Percentiles rank a stretch among this genome's conserved stretches.
Conservation (phyloP, 1,139 yeast genomes). For the Kazachstania sp. region DNA sequence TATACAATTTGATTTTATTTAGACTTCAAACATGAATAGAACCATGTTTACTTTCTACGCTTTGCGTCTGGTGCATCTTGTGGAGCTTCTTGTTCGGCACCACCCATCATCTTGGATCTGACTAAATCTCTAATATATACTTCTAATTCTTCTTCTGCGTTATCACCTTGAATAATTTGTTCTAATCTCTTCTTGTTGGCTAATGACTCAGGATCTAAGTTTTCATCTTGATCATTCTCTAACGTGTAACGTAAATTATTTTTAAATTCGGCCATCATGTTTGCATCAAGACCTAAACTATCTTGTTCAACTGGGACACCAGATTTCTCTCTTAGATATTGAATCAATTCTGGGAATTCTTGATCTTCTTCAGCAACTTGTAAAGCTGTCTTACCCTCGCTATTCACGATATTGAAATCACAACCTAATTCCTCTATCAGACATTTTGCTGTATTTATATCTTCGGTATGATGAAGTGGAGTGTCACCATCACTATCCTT, state of each 20-base stretch:
- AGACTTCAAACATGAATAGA: no score
- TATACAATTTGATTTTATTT: neutral
- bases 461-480: conserved; percentile 87
- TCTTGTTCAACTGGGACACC: conserved; percentile 33
- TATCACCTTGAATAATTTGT: conserved; percentile 63
- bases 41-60: conserved; percentile 20
- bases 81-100: conserved; percentile 5
- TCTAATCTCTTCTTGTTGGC: conserved; percentile 59
- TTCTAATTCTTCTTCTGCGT: conserved; percentile 69
- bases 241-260: conserved; percentile 48
- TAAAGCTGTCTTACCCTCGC: conserved; percentile 62
- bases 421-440: conserved; percentile 63
- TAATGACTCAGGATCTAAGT: conserved; percentile 38
- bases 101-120: conserved; percentile 38
- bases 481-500: conserved; percentile 90
- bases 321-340: conserved; percentile 46
- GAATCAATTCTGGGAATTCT: conserved; percentile 71
- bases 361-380: conserved; percentile 73
- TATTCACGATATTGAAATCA: conserved; percentile 52
- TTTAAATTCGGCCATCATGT: conserved; percentile 35
- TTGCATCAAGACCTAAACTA: conserved; percentile 38
- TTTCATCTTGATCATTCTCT: conserved; percentile 36
- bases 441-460: conserved; percentile 50
- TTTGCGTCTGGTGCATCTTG: conserved; percentile 19
- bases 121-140: conserved; percentile 60